Conservation (phyloP, 1,284 basidiomycete species). For the Leucoagaricus sp. region DNA sequence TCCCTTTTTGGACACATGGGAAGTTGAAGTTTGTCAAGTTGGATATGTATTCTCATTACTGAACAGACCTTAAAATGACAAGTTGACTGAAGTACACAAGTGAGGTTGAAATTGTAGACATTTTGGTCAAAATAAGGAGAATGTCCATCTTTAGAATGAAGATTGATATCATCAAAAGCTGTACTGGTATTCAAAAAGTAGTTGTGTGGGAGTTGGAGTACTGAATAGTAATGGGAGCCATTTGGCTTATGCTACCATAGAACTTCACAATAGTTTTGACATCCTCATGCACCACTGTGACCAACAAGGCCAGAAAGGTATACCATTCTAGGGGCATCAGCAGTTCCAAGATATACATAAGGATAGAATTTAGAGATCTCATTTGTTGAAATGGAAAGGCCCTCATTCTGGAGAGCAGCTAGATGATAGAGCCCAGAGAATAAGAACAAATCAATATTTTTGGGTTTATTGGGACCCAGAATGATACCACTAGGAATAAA, state of each 20-base stretch:
- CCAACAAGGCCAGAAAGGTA: too few relatives aligned
- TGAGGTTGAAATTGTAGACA: conserved; percentile 5
- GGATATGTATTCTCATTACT: too few relatives aligned
- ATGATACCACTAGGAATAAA: conserved; percentile 26
- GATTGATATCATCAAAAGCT: conserved; percentile 14
- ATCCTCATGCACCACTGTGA: conserved; percentile 12
- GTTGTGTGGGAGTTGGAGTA: not conserved
- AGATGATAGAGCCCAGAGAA: conserved; percentile 28
- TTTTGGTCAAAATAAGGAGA: not conserved
- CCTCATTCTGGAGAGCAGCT: conserved; percentile 22
- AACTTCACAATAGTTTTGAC: conserved; percentile 4
- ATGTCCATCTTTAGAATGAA: too few relatives aligned
- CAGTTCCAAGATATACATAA: not conserved
- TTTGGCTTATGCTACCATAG: not conserved
- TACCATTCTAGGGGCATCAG: conserved; percentile 15
- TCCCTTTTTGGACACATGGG: too few relatives aligned
- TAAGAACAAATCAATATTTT: conserved; percentile 25
- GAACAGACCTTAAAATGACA: not conserved
- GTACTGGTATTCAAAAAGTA: not conserved
- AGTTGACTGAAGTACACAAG: conserved; percentile 16
- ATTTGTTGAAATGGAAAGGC: conserved; percentile 13
- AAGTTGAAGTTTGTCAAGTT: too few relatives aligned
- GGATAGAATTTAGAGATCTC: not conserved
- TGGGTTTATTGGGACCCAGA: too few relatives aligned
- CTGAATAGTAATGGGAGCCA: not conserved